Percentiles rank a stretch among this genome's conserved stretches.
Evolutionary conservation across 2,329 filamentous ascomycete species (phyloP).

Genomic region (Ceratocystis diversiconidia): DNA sequence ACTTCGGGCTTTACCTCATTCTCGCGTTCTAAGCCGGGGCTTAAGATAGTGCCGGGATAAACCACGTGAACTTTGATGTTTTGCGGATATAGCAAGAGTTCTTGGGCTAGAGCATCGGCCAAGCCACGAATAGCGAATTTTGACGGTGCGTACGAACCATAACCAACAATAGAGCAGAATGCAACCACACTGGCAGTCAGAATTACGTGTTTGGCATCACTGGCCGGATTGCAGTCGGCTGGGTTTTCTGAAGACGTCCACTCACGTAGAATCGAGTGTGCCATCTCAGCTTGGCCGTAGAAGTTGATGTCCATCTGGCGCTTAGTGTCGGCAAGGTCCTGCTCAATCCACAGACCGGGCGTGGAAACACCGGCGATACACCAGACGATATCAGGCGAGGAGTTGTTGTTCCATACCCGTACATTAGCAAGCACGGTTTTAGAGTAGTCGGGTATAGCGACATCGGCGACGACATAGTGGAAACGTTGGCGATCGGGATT

Average conservation of each 20-base stretch:
- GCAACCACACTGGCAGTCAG: slow-evolving; percentile 70
- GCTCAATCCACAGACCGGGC: slow-evolving; percentile 67
- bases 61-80: slow-evolving; percentile 70
- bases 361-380: slow-evolving; percentile 64
- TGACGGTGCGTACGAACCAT: slow-evolving; percentile 66
- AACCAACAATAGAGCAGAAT: slow-evolving; percentile 67
- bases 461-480: slow-evolving; percentile 69
- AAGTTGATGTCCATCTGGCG: slow-evolving; percentile 88
- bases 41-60: slow-evolving; percentile 70
- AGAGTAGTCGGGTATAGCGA: slow-evolving; percentile 57
- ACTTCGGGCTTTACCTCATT: slow-evolving; percentile 66
- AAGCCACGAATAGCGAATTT: slow-evolving; percentile 77
- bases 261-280: slow-evolving; percentile 59
- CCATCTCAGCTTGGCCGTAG: slow-evolving; percentile 74
- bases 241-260: slow-evolving; percentile 45
- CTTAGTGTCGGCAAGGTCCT: slow-evolving; percentile 49
- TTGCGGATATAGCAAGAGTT: slow-evolving; percentile 74
- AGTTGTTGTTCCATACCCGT: slow-evolving; percentile 61
- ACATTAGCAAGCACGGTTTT: slow-evolving; percentile 55
- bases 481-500: slow-evolving; percentile 59
- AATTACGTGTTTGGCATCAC: slow-evolving; percentile 56
- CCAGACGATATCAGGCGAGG: slow-evolving; percentile 75
- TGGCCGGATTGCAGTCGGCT: slow-evolving; percentile 24
- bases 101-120: slow-evolving; percentile 69
- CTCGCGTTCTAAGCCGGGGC: slow-evolving; percentile 61